Evolutionary conservation across 805 yeast genomes (phyloP), one percentile per base, ranked within the genome.

Genomic region (Ogataea dorogensis): DNA sequence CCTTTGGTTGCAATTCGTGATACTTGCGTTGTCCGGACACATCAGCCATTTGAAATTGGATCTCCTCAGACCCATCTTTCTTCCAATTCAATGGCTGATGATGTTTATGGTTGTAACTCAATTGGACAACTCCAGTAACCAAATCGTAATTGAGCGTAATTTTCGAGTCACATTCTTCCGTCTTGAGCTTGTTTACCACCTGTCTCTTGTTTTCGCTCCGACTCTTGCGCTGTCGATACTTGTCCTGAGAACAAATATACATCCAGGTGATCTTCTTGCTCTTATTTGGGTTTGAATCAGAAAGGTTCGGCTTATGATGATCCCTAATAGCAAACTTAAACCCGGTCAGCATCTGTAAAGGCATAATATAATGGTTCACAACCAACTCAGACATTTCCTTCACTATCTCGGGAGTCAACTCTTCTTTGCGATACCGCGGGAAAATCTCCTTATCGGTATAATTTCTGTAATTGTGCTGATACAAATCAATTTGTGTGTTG

Each of bases 231-330:
- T 68, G 70, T 16, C 67, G 58, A n/a, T 55, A 45, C 30, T 54
- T 58, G 40, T 69, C 74, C 36, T 69, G 73, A 2, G 71, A 64
- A 39, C 74, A 69, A 18, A 69, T 61, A 38, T 64, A 69, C 64
- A 61, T 65, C 58, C 70, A 68, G 1, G 70, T 55, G 24, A 67
- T 56, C 42, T 65, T 67, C 35, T 65, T 66, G 6, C 65, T 51
- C 40, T 61, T 64, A 24, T 63, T 53, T 5, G 69, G 68, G 22
- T 67, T 67, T 4, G 49, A 39, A 28, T 57, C 59, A 7, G 42
- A 31, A 17, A 59, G 31, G 16, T 51, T 44, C 11, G 61, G 59
- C 47, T 67, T 65, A 44, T 69, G 74, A 43, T 61, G 67, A 42
- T 69, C 74, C 33, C 74, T 54, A 9, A 67, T 64, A 0, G 71